Percentiles rank a stretch among this genome's conserved stretches.
Conservation (phyloP, 2,329 filamentous ascomycete species). For the Microcera coccophila region DNA sequence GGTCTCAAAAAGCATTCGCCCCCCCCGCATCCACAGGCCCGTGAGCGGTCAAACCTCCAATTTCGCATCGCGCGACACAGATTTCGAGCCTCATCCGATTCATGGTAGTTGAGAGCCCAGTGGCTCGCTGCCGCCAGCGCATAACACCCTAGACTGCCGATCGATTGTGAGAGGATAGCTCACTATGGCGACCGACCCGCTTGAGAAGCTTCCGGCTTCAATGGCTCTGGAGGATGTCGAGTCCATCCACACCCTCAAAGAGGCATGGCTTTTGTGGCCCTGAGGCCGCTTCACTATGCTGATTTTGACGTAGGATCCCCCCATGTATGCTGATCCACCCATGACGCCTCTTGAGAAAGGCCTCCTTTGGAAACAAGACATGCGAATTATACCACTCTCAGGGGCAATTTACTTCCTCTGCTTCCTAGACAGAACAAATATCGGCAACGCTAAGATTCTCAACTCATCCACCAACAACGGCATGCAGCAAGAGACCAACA, state of each 20-base stretch:
- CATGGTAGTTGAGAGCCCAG: too few species aligned
- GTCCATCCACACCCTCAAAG: constrained; percentile 23
- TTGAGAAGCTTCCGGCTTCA: neutral
- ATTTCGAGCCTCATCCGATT: too few species aligned
- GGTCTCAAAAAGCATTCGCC: too few species aligned
- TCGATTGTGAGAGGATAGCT: constrained; percentile 6
- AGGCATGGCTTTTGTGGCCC: neutral
- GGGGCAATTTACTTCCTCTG: constrained; percentile 63
- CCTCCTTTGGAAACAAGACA: constrained; percentile 56
- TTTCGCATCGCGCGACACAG: too few species aligned
- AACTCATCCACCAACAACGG: constrained; percentile 58
- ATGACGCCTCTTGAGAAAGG: constrained; percentile 33
- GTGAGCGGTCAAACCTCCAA: too few species aligned
- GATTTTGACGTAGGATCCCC: constrained; percentile 12
- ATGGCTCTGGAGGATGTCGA: constrained; percentile 17
- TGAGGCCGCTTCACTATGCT: constrained; percentile 13
- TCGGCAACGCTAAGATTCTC: constrained; percentile 65
- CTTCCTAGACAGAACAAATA: constrained; percentile 66
- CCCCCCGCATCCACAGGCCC: too few species aligned
- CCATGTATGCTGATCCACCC: constrained; percentile 16
- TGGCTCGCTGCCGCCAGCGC: too few species aligned
- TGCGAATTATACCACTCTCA: constrained; percentile 60
- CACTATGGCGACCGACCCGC: neutral
- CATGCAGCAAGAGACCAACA: constrained; percentile 57
- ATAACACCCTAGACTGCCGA: too few species aligned